A percentile compares a stretch with the other conserved stretches of the same genome.
phyloP scores from a whole-genome alignment of 2,329 filamentous ascomycete genomes.

The Arthrobotrys sinensis region DNA sequence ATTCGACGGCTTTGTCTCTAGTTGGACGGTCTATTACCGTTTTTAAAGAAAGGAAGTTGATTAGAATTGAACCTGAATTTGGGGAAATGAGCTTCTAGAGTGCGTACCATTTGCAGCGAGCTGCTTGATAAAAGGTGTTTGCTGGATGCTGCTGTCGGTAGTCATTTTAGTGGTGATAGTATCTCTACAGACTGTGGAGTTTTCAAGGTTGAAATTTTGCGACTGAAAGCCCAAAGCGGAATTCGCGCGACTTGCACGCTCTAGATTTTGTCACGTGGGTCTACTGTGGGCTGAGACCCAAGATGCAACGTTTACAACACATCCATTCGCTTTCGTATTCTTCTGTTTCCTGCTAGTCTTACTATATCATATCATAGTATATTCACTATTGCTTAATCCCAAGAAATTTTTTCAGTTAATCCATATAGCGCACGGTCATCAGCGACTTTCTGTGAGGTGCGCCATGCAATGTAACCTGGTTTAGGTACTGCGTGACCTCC shows the following conservation, averaged over 20 bases:
- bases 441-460: no score
- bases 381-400: no score
- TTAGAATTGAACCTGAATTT: neutral
- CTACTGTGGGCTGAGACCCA: no score
- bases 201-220: slow-evolving; percentile 55
- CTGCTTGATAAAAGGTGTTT: slow-evolving; percentile 81
- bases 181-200: neutral
- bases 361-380: no score
- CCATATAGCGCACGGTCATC: no score
- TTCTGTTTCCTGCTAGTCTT: no score
- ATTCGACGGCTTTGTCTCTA: slow-evolving; percentile 82
- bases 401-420: no score
- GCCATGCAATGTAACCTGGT: no score
- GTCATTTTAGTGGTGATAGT: slow-evolving; percentile 37
- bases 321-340: no score
- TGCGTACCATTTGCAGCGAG: slow-evolving; percentile 84
- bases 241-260: slow-evolving; percentile 2
- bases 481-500: no score
- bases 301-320: no score
- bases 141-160: slow-evolving; percentile 50
- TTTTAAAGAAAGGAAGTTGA: slow-evolving; percentile 39
- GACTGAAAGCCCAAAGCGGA: slow-evolving; percentile 19
- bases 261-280: slow-evolving; percentile 9
- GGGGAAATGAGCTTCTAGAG: slow-evolving; percentile 38
- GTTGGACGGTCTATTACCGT: slow-evolving; percentile 78